A percentile compares a stretch with the other conserved stretches of the same genome.
These are phyloP conservation scores for Plasmodium inui DNA, from an alignment of 169 alveolate genomes.

Conservation along the genomic window DNA sequence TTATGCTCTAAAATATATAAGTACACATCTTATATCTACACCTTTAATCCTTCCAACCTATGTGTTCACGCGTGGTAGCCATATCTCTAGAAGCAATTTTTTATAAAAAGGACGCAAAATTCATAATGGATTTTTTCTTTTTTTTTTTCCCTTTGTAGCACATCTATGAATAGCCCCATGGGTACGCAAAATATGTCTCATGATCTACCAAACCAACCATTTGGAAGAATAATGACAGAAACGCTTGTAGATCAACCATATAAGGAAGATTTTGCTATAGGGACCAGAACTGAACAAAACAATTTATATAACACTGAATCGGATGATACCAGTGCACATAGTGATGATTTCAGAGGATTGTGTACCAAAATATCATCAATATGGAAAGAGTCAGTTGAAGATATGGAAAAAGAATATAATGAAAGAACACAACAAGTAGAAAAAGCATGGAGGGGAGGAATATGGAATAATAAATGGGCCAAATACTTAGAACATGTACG, in stretches of 20 bases:
- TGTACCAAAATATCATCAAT: slow-evolving; percentile 12
- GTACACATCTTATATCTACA: background rate
- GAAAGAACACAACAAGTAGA: slow-evolving; percentile 11
- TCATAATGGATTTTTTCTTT: background rate
- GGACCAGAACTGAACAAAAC: background rate
- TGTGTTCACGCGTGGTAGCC: background rate
- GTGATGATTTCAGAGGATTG: background rate
- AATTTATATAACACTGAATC: background rate
- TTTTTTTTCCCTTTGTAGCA: background rate
- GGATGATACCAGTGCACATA: background rate
- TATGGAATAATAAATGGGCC: slow-evolving; percentile 28
- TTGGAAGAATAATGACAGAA: slow-evolving; percentile 14
- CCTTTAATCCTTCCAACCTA: background rate
- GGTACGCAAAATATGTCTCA: background rate
- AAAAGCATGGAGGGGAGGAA: slow-evolving; percentile 1
- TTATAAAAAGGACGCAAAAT: background rate
- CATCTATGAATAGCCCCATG: background rate
- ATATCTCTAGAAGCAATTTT: background rate
- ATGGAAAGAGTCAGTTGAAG: slow-evolving; percentile 8
- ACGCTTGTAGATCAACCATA: background rate
- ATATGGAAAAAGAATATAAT: slow-evolving; percentile 15
- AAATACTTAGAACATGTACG: slow-evolving; percentile 16
- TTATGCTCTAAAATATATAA: background rate
- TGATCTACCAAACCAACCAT: background rate
- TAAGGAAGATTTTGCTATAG: background rate